Percentiles rank a stretch among this genome's conserved stretches.
phyloP scores from a whole-genome alignment of 139 green algal species.

The Limnomonas spitsbergensis region DNA sequence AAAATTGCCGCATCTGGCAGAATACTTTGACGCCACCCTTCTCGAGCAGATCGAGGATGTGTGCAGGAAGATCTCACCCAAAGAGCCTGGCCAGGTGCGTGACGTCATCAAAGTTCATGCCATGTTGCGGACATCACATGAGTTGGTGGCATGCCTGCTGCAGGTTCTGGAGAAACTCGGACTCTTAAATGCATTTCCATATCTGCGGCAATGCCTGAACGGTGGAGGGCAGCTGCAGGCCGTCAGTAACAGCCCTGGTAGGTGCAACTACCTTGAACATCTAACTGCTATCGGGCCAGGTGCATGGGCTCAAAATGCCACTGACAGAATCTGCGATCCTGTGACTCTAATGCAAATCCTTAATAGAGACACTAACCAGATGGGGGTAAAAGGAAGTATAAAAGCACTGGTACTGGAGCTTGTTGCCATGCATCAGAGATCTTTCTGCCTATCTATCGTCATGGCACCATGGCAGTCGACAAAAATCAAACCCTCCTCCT shows the following conservation, averaged over 20 bases:
- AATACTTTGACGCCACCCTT: slow-evolving; percentile 26
- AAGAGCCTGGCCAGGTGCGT: slow-evolving; percentile 27
- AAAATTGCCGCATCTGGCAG: slow-evolving; percentile 25
- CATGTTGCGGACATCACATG: not conserved
- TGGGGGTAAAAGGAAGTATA: not conserved
- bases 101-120: not conserved
- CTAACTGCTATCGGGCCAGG: not conserved
- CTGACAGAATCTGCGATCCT: too few relatives aligned
- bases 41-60: slow-evolving; percentile 37
- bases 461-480: too few relatives aligned
- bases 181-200: slow-evolving; percentile 48
- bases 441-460: too few relatives aligned
- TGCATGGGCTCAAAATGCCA: not conserved
- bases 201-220: slow-evolving; percentile 38
- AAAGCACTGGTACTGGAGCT: not conserved
- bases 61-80: slow-evolving; percentile 25
- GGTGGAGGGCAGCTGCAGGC: slow-evolving; percentile 26
- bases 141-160: slow-evolving; percentile 20
- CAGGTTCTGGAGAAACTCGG: slow-evolving; percentile 44
- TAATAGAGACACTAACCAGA: too few relatives aligned
- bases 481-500: too few relatives aligned
- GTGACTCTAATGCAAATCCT: too few relatives aligned
- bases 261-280: not conserved
- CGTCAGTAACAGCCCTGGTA: slow-evolving; percentile 28
- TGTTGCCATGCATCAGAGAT: too few relatives aligned